Evolutionary conservation across 2,329 filamentous ascomycete genomes (phyloP).

Genomic region (Bisporella sp.): DNA sequence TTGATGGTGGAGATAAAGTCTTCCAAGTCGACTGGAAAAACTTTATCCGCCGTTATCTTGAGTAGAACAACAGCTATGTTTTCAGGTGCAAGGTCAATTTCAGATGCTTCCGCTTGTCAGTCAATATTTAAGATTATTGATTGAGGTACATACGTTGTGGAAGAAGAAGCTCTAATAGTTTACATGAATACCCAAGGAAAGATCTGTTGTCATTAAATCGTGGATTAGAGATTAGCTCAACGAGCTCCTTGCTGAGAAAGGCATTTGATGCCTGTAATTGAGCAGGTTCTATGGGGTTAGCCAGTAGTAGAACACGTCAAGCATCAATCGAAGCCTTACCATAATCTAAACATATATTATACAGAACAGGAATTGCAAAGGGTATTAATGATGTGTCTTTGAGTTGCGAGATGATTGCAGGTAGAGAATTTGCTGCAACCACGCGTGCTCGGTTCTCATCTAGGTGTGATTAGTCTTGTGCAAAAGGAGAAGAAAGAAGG

Average conservation of each 20-base stretch:
- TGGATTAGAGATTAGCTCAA: slow-evolving; percentile 41
- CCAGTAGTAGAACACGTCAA: slow-evolving; percentile 10
- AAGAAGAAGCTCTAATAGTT: slow-evolving; percentile 47
- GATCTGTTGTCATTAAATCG: slow-evolving; percentile 34
- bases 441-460: slow-evolving; percentile 54
- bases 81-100: slow-evolving; percentile 23
- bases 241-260: slow-evolving; percentile 41
- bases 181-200: slow-evolving; percentile 47
- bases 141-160: slow-evolving; percentile 35
- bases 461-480: slow-evolving; percentile 17
- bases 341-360: slow-evolving; percentile 58
- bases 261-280: slow-evolving; percentile 48
- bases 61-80: slow-evolving; percentile 47
- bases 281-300: slow-evolving; percentile 36
- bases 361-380: slow-evolving; percentile 52
- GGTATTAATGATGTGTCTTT: slow-evolving; percentile 39
- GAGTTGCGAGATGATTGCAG: slow-evolving; percentile 41
- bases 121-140: too few relatives aligned
- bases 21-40: slow-evolving; percentile 39
- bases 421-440: slow-evolving; percentile 41
- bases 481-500: background rate
- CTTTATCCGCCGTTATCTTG: slow-evolving; percentile 36
- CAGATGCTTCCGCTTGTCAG: slow-evolving; percentile 16
- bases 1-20: slow-evolving; percentile 46
- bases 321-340: slow-evolving; percentile 34